Evolutionary conservation across 306 rosid species (phyloP).

Genomic region (Cucurbita maxima): DNA sequence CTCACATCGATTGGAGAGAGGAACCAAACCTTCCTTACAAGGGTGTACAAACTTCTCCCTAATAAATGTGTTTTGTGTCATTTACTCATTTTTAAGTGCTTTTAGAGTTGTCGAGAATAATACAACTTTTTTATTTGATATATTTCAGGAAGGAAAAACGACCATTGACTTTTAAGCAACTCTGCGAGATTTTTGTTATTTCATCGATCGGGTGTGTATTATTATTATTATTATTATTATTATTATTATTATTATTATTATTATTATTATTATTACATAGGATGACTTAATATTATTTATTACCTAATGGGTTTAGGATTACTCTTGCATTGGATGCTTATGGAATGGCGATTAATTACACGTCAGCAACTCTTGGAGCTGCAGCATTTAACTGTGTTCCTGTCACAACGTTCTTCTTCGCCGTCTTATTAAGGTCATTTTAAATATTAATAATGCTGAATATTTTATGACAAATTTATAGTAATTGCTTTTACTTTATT

Average conservation of each 20-base stretch:
- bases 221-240: too few species aligned
- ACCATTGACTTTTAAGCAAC: slow-evolving; percentile 34
- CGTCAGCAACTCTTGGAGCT: slow-evolving; percentile 19
- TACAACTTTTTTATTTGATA: background rate
- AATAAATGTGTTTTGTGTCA: too few species aligned
- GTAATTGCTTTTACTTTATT: background rate
- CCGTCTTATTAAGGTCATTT: slow-evolving; percentile 40
- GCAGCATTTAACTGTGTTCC: slow-evolving; percentile 69
- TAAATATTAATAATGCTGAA: background rate
- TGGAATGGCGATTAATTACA: slow-evolving; percentile 2
- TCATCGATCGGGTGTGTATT: slow-evolving; percentile 51
- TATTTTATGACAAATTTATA: background rate
- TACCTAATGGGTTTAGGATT: background rate
- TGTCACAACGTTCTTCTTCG: slow-evolving; percentile 68
- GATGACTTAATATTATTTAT: too few species aligned
- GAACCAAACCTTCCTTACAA: too few species aligned
- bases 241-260: too few species aligned
- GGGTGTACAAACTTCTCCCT: too few species aligned
- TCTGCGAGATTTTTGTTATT: slow-evolving; percentile 59
- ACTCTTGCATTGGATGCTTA: slow-evolving; percentile 6
- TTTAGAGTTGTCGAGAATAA: too few species aligned
- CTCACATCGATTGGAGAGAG: too few species aligned
- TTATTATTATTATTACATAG: too few species aligned
- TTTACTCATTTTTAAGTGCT: too few species aligned
- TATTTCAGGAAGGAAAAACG: slow-evolving; percentile 34